Percentiles rank a stretch among this genome's conserved stretches.
Evolutionary conservation across 164 flowering plant species (phyloP).

Genomic region (Stephania japonica): DNA sequence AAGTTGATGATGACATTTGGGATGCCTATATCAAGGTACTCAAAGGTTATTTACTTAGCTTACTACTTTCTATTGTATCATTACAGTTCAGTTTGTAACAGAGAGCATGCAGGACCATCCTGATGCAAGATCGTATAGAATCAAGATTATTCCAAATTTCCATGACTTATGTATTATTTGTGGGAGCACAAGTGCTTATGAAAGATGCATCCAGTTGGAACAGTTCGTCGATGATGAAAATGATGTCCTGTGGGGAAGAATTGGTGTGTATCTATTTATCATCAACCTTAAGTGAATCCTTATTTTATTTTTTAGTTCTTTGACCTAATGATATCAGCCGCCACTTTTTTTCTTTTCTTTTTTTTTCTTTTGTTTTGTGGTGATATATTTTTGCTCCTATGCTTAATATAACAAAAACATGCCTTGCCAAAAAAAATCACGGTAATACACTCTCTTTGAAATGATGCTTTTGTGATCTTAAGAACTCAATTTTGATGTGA

Average conservation of each 20-base stretch:
- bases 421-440: background rate
- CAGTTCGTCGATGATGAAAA: constrained; percentile 2
- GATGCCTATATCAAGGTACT: constrained; percentile 35
- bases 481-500: background rate
- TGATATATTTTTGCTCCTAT: background rate
- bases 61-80: background rate
- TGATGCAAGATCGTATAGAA: constrained; percentile 18
- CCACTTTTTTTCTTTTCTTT: too few relatives aligned
- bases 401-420: background rate
- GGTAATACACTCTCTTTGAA: background rate
- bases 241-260: background rate
- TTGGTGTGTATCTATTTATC: constrained; percentile 1
- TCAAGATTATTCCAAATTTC: constrained; percentile 14
- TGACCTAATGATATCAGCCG: background rate
- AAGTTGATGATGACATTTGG: constrained; percentile 46
- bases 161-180: constrained; percentile 15
- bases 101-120: constrained; percentile 18
- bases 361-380: background rate
- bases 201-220: constrained; percentile 6
- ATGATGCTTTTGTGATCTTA: background rate
- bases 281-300: background rate
- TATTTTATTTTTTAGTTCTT: background rate
- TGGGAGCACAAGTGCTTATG: constrained; percentile 4
- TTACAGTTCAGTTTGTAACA: constrained; percentile 3
- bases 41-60: background rate